Evolutionary conservation across 1,284 basidiomycete genomes (phyloP).

Genomic region (Microbotryomycetes sp.): DNA sequence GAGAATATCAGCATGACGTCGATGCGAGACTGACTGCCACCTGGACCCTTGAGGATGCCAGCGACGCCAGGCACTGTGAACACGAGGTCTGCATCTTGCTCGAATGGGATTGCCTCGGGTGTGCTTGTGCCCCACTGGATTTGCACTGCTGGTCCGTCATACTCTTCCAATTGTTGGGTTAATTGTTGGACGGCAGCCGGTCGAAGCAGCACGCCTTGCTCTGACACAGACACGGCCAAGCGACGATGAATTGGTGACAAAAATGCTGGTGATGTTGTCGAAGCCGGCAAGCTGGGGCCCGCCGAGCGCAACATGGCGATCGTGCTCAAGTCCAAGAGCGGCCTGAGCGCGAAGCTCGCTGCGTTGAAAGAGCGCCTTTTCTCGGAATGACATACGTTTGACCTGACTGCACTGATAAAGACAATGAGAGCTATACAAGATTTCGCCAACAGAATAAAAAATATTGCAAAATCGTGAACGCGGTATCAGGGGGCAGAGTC

Average conservation of each 20-base stretch:
- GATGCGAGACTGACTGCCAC: conserved; percentile 49
- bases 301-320: not conserved
- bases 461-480: too few species aligned
- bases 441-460: too few species aligned
- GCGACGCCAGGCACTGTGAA: conserved; percentile 24
- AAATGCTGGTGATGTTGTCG: conserved; percentile 7
- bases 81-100: conserved; percentile 8
- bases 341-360: too few species aligned
- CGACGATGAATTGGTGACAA: conserved; percentile 1
- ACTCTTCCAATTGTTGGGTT: not conserved
- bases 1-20: conserved; percentile 37
- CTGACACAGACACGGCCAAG: conserved; percentile 4
- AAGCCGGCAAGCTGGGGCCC: not conserved
- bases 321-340: too few species aligned
- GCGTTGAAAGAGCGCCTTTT: too few species aligned
- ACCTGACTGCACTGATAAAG: too few species aligned
- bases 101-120: conserved; percentile 24
- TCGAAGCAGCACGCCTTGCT: conserved; percentile 7
- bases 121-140: conserved; percentile 10
- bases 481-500: too few species aligned
- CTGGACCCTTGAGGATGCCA: conserved; percentile 45
- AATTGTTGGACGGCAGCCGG: conserved; percentile 3
- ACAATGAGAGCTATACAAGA: too few species aligned
- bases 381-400: too few species aligned
- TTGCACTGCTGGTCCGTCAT: conserved; percentile 2